Percentiles rank a stretch among this genome's conserved stretches.
Conservation (phyloP, 306 rosid genomes). For the Cucurbita ficifolia region DNA sequence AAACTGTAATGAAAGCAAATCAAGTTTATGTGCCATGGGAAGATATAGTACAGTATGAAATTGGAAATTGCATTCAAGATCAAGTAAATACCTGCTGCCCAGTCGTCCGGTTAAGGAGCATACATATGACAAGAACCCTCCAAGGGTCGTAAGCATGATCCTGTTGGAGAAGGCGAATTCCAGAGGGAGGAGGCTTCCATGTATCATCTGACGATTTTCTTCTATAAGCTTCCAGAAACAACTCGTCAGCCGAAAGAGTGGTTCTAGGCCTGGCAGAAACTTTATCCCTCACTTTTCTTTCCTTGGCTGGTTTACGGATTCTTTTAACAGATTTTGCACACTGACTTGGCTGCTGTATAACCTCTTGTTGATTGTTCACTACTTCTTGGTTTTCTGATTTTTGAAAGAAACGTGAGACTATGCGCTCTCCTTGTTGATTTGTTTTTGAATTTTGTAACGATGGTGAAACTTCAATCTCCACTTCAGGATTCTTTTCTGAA, state of each 20-base stretch:
- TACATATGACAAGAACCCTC: slow-evolving; percentile 61
- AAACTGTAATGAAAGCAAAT: neutral
- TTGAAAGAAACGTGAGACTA: slow-evolving; percentile 5
- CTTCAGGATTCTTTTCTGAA: neutral
- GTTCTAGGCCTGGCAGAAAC: neutral
- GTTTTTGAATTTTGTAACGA: slow-evolving; percentile 2
- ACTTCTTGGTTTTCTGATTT: neutral
- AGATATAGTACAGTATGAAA: neutral
- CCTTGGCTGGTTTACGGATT: neutral
- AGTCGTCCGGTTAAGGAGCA: slow-evolving; percentile 45
- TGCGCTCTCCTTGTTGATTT: neutral
- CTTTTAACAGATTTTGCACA: slow-evolving; percentile 11
- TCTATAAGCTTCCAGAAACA: slow-evolving; percentile 32
- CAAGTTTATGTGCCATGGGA: neutral
- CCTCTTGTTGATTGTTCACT: neutral
- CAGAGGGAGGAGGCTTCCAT: slow-evolving; percentile 62
- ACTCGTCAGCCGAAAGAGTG: slow-evolving; percentile 21
- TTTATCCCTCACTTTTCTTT: neutral
- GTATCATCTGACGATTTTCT: slow-evolving; percentile 32
- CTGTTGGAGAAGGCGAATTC: slow-evolving; percentile 42
- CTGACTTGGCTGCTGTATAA: neutral
- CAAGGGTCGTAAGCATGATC: slow-evolving; percentile 54
- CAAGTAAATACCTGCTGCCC: slow-evolving; percentile 33
- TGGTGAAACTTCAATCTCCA: slow-evolving; percentile 8
- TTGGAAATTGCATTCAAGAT: neutral